Percentiles rank a stretch among this genome's conserved stretches.
Conservation (phyloP, 768 basidiomycete species). For the Hygrophorus pudorinus region DNA sequence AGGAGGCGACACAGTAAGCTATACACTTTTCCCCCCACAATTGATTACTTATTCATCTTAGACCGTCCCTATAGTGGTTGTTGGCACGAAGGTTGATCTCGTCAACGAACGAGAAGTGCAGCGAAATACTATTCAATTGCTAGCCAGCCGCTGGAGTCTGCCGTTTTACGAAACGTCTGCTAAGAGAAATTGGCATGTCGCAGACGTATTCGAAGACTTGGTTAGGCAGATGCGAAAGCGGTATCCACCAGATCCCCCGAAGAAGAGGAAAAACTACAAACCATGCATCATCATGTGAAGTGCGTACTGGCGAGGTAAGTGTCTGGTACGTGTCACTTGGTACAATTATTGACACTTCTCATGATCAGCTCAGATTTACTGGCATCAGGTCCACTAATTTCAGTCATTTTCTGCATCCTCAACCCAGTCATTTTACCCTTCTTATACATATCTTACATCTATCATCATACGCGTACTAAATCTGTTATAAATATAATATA, state of each 20-base stretch:
- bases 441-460: no score
- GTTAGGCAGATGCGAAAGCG: conserved; percentile 62
- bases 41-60: conserved; percentile 15
- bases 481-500: not conserved
- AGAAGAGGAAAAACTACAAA: conserved; percentile 22
- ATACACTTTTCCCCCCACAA: not conserved
- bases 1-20: conserved; percentile 50
- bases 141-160: conserved; percentile 58
- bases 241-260: conserved; percentile 43
- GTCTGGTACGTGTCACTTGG: conserved; percentile 1
- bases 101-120: conserved; percentile 74
- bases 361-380: no score
- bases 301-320: conserved; percentile 2
- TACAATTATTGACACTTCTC: no score
- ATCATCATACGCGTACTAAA: no score
- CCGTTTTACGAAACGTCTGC: conserved; percentile 86
- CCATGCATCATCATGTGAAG: conserved; percentile 34
- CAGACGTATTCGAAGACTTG: conserved; percentile 70
- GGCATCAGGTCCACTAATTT: no score
- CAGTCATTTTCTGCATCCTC: no score
- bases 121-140: conserved; percentile 47
- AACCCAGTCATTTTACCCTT: no score
- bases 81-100: conserved; percentile 80
- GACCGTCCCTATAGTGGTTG: conserved; percentile 73
- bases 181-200: conserved; percentile 73